Base-by-base conservation (phyloP, 805 yeast genomes). In the Pachysolen tannophilus region DNA sequence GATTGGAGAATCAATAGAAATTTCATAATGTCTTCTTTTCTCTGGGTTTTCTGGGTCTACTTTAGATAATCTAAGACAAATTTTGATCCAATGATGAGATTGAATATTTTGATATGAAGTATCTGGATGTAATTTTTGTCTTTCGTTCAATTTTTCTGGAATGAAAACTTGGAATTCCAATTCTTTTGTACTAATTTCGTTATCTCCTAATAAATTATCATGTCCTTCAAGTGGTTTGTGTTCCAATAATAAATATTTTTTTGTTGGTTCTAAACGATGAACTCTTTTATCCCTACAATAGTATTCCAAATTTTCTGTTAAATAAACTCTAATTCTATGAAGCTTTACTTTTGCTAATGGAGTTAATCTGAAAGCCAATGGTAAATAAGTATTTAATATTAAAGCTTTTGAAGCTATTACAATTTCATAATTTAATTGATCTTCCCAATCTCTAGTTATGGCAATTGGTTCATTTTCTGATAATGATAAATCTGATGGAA, bases 381-480 rank as follows among this genome's bases (percentile, higher is more conserved):
- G 97, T 34, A 92, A 60, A 47, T 72, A 77, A 2, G 90, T 78
- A 52, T 94, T 87, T 33, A 92, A 65, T 7, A 94, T 78, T 35
- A 92, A 76, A 19, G 87, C 79, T 54, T 90, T 92, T 19, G 95
- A 84, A 2, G 94, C 94, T 35, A 92, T 79, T 14, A 87, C 77
- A 29, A 92, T 86, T 50, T 92, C 97, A 52, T 92, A 92, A 45
- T 79, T 78, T 21, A 92, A 58, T 52, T 83, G 85, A 52, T 84
- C 87, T 55, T 90, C 97, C 98, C 98, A 92, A 44, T 84, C 90
- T 40, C 94, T 69, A 19, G 81, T 69, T 25, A 92, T 86, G 4
- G 86, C 83, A 35, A 92, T 90, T 0, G 98, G 97, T 52, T 92
- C 98, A 43, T 82, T 78, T 50, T 83, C 90, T 53, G 92, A 97